Conservation (phyloP, 352 stramenopile species). For the Phytophthora brassicae region DNA sequence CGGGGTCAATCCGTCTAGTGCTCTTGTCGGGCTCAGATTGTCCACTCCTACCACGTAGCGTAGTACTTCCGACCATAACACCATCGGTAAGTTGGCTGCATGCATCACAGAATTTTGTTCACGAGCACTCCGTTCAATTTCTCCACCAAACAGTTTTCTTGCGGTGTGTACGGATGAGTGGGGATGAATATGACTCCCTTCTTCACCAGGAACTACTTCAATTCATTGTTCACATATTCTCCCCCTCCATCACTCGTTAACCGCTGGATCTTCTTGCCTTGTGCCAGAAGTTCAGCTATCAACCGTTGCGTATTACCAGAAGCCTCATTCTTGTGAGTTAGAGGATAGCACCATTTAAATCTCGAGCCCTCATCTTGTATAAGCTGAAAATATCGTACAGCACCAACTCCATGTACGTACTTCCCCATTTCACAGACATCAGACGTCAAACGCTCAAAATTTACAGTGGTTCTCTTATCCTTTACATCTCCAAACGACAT, state of each 20-base stretch:
- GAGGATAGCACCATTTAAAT: constrained; percentile 8
- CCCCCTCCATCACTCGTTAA: constrained; percentile 11
- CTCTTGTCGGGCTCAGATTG: background rate
- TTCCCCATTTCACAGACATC: constrained; percentile 6
- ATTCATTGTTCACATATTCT: background rate
- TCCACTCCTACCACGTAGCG: background rate
- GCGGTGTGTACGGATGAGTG: background rate
- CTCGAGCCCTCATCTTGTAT: constrained; percentile 8
- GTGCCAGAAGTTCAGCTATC: background rate
- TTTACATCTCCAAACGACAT: constrained; percentile 3
- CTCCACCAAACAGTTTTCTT: constrained; percentile 9
- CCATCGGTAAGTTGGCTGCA: background rate
- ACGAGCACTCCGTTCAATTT: constrained; percentile 5
- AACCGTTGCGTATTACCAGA: background rate
- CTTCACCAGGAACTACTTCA: background rate
- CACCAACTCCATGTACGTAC: background rate
- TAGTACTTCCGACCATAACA: constrained; percentile 2
- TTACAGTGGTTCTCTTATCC: background rate
- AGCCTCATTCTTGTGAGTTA: background rate
- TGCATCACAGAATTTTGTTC: constrained; percentile 2
- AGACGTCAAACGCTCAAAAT: constrained; percentile 2
- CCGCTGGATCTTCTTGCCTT: background rate
- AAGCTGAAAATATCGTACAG: constrained; percentile 5
- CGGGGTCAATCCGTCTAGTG: background rate
- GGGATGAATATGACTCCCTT: background rate